Evolutionary conservation across 2,329 filamentous ascomycete genomes (phyloP), one percentile per base, ranked within the genome.

Genomic region (Microdochium trichocladiopsis): DNA sequence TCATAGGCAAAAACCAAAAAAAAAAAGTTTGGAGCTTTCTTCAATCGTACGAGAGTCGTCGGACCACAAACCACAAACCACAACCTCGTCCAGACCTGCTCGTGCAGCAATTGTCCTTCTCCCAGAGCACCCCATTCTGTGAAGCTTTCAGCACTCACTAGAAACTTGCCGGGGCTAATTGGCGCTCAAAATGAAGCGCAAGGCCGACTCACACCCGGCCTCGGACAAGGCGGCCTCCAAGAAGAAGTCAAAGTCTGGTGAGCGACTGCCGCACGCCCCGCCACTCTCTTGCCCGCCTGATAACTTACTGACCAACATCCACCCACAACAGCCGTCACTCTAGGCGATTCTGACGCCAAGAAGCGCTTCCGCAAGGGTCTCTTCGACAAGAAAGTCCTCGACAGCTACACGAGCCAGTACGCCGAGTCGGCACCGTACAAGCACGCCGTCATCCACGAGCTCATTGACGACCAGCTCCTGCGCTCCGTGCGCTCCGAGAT

Each of bases 401-500:
- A 77, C 53, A 66, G 75, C 31, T 88, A 89, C 67, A 82, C 79
- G 10, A 63, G 72, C 21, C 75, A 79, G 58, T 90, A 90, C 66
- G 79, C 82, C 51, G 63, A 72, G 8, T 89, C 87, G 10, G 69
- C 74, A 18, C 86, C 86, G 4, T 99, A 99, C 77, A 91, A 93
- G 67, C 93, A 99, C 69, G 88, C 88, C 60, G 93, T 99, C 50
- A 96, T 99, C 65, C 78, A 84, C 60, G 76, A 82, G 51, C 76
- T 99, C 45, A 86, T 97, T 66, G 77, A 94, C 70, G 87, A 93
- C 61, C 70, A 76, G 48, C 84, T 99, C 18, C 82, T 99, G 48
- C 92, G 92, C 63, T 78, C 82, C 52, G 94, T 99, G 54, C 91
- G 94, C 66, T 74, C 80, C 63, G 94, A 99, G 73, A 93, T 97